phyloP scores from a whole-genome alignment of 2,329 filamentous ascomycete species.

The Ceratocystiopsis minuta region DNA sequence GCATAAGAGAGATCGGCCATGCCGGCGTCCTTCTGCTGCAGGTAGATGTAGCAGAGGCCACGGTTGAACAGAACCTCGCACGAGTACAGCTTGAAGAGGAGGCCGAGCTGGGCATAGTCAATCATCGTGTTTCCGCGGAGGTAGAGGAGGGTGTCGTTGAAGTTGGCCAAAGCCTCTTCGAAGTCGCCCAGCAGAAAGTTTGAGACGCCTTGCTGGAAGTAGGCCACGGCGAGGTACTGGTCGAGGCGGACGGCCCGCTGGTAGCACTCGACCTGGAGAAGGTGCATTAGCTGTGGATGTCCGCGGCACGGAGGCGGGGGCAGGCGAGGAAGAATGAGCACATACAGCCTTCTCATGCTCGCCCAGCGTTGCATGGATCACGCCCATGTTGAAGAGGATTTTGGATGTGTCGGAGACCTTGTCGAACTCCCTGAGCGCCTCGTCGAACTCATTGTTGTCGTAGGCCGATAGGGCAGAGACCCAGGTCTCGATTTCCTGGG shows the following conservation, averaged over 20 bases:
- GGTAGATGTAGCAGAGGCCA: slow-evolving; percentile 90
- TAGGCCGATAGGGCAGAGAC: slow-evolving; percentile 79
- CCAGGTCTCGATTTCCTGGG: slow-evolving; percentile 99
- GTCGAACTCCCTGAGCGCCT: slow-evolving; percentile 67
- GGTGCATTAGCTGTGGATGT: not conserved
- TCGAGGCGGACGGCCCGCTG: slow-evolving; percentile 80
- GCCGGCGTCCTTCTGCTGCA: slow-evolving; percentile 78
- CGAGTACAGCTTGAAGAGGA: slow-evolving; percentile 92
- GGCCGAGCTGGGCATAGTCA: slow-evolving; percentile 87
- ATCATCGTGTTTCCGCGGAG: slow-evolving; percentile 92
- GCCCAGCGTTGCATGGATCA: slow-evolving; percentile 90
- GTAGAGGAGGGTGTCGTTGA: slow-evolving; percentile 93
- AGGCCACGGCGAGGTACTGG: slow-evolving; percentile 89
- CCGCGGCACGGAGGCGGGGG: too few species aligned
- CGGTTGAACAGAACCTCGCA: slow-evolving; percentile 97
- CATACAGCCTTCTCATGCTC: slow-evolving; percentile 90
- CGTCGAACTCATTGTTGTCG: slow-evolving; percentile 95
- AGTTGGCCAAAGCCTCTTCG: slow-evolving; percentile 91
- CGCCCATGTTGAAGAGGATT: slow-evolving; percentile 95
- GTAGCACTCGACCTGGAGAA: slow-evolving; percentile 69
- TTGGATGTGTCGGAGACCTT: slow-evolving; percentile 88
- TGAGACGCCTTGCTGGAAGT: slow-evolving; percentile 96
- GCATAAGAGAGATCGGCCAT: slow-evolving; percentile 83
- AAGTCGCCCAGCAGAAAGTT: slow-evolving; percentile 96
- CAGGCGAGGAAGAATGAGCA: slow-evolving; percentile 8